phyloP scores from a whole-genome alignment of 108 stramenopile species.

The Bacterosira constricta region DNA sequence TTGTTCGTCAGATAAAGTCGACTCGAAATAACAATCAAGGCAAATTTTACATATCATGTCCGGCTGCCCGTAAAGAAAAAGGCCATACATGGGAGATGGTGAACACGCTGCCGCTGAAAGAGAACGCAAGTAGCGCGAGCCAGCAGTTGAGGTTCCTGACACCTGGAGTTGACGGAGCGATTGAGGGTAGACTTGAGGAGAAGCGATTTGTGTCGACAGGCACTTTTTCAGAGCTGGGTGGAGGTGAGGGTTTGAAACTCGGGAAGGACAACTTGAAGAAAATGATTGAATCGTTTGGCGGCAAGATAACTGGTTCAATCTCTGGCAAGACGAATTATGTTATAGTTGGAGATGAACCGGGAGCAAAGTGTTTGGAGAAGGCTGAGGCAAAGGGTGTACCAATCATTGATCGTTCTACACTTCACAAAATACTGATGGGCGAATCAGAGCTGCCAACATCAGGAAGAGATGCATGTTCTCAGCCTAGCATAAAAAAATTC shows the following conservation, averaged over 20 bases:
- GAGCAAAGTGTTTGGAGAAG: conserved; percentile 15
- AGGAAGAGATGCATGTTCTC: background rate
- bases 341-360: conserved; percentile 29
- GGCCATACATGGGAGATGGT: conserved; percentile 24
- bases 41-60: conserved; percentile 28
- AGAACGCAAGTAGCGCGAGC: background rate
- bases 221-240: conserved; percentile 33
- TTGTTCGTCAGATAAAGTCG: conserved; percentile 10
- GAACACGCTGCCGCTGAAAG: background rate
- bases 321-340: conserved; percentile 39
- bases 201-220: conserved; percentile 21
- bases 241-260: conserved; percentile 24
- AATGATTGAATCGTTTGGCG: conserved; percentile 35
- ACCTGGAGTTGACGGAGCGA: conserved; percentile 15
- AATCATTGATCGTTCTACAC: background rate
- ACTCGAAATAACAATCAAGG: conserved; percentile 29
- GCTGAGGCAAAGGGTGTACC: conserved; percentile 1
- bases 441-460: background rate
- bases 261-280: conserved; percentile 35
- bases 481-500: background rate
- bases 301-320: conserved; percentile 24
- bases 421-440: conserved; percentile 2
- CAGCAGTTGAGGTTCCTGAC: conserved; percentile 3
- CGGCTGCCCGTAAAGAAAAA: background rate
- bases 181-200: conserved; percentile 6